phyloP scores from a whole-genome alignment of 2,329 filamentous ascomycete genomes.

The Claviceps citrina region DNA sequence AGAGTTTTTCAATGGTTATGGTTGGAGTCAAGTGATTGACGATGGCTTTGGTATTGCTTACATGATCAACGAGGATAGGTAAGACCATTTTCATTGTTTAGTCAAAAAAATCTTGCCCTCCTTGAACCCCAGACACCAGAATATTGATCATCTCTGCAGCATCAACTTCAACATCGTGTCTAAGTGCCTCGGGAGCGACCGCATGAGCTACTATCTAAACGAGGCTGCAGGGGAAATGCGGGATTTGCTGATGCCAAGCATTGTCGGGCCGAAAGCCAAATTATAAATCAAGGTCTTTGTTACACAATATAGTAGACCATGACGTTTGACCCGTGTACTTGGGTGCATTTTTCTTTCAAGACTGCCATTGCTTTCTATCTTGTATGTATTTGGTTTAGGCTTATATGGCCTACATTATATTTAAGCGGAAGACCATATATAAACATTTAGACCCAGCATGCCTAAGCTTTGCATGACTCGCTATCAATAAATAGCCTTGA shows the following conservation, averaged over 20 bases:
- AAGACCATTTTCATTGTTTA: constrained; percentile 9
- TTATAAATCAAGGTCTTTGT: constrained; percentile 23
- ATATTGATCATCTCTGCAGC: constrained; percentile 29
- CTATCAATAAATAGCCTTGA: too few relatives aligned
- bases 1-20: constrained; percentile 98
- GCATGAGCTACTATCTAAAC: constrained; percentile 91
- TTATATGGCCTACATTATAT: not conserved
- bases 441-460: not conserved
- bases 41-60: constrained; percentile 95
- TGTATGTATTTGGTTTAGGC: not conserved
- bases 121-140: too few relatives aligned
- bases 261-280: constrained; percentile 75
- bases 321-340: not conserved
- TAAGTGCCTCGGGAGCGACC: constrained; percentile 76
- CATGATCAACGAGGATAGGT: constrained; percentile 99
- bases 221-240: constrained; percentile 85
- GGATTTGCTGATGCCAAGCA: constrained; percentile 66
- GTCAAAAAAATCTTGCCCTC: too few relatives aligned
- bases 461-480: not conserved
- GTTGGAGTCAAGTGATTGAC: constrained; percentile 95
- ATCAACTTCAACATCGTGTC: constrained; percentile 97
- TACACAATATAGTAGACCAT: not conserved
- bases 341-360: too few relatives aligned
- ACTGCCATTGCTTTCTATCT: not conserved
- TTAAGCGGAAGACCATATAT: not conserved